A percentile compares a stretch with the other conserved stretches of the same genome.
These are phyloP conservation scores for Lactarius indigo DNA, from an alignment of 768 basidiomycete species.

Conservation along the genomic window DNA sequence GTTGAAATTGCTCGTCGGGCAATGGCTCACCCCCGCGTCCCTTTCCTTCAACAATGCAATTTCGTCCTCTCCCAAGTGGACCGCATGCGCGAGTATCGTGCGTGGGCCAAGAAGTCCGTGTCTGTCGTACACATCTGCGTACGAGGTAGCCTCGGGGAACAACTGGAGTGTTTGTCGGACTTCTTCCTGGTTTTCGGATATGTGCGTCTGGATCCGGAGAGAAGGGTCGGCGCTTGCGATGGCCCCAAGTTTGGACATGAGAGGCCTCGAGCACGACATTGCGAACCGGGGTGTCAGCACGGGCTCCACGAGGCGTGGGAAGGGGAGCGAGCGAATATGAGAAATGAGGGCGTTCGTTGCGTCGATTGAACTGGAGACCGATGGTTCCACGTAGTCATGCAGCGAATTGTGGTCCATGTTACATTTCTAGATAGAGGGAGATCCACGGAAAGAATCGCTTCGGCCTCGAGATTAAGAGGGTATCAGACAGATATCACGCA, in stretches of 20 bases:
- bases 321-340: slow-evolving; percentile 59
- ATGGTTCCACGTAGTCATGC: slow-evolving; percentile 64
- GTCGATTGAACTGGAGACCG: slow-evolving; percentile 52
- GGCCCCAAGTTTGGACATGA: slow-evolving; percentile 58
- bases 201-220: slow-evolving; percentile 88
- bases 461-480: not conserved
- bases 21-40: slow-evolving; percentile 82
- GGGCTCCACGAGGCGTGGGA: slow-evolving; percentile 73
- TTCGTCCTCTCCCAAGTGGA: slow-evolving; percentile 74
- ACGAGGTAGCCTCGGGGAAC: slow-evolving; percentile 62
- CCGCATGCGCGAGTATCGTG: slow-evolving; percentile 86
- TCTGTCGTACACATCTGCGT: slow-evolving; percentile 79
- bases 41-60: slow-evolving; percentile 62
- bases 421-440: slow-evolving; percentile 62
- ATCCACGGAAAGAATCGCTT: not conserved
- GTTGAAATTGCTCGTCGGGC: slow-evolving; percentile 93
- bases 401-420: slow-evolving; percentile 82
- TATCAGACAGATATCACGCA: slow-evolving; percentile 37
- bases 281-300: slow-evolving; percentile 96
- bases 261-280: slow-evolving; percentile 74
- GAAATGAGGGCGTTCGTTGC: slow-evolving; percentile 63
- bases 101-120: slow-evolving; percentile 71
- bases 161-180: slow-evolving; percentile 59
- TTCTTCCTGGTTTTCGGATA: slow-evolving; percentile 80
- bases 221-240: slow-evolving; percentile 56